phyloP scores from a whole-genome alignment of 2,329 filamentous ascomycete species.

The Meredithiella fracta region DNA sequence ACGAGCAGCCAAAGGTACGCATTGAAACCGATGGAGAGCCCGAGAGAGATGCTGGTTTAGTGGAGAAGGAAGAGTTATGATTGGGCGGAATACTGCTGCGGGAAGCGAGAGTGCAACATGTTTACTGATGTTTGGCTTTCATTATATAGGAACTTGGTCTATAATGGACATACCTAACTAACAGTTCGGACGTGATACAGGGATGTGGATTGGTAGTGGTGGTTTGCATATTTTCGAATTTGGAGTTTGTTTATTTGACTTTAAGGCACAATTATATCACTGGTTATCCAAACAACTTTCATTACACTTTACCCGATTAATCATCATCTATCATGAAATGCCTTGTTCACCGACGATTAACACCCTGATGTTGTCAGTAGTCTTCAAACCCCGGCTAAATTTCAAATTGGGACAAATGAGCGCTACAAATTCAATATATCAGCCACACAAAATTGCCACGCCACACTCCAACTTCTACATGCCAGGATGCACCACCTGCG shows the following conservation, averaged over 20 bases:
- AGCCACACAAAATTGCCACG: neutral
- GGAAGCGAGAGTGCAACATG: neutral
- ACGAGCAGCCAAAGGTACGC: conserved; percentile 23
- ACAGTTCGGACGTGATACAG: too few species aligned
- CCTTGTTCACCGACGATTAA: too few species aligned
- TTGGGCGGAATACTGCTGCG: neutral
- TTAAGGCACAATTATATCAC: too few species aligned
- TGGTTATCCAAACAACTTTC: too few species aligned
- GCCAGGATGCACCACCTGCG: neutral
- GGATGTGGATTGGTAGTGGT: too few species aligned
- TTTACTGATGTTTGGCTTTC: too few species aligned
- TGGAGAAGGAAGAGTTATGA: conserved; percentile 1
- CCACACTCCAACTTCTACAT: neutral
- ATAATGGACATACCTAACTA: too few species aligned
- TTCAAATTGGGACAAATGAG: neutral
- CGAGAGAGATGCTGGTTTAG: neutral
- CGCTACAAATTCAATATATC: neutral
- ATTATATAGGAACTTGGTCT: too few species aligned
- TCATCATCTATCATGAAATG: too few species aligned
- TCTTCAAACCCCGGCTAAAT: neutral
- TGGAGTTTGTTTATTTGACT: too few species aligned
- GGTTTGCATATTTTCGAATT: too few species aligned
- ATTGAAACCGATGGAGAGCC: conserved; percentile 21
- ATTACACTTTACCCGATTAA: too few species aligned
- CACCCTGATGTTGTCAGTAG: neutral